Base-by-base conservation (phyloP, 1,284 basidiomycete species). In the Erythrobasidium hasegawianum region DNA sequence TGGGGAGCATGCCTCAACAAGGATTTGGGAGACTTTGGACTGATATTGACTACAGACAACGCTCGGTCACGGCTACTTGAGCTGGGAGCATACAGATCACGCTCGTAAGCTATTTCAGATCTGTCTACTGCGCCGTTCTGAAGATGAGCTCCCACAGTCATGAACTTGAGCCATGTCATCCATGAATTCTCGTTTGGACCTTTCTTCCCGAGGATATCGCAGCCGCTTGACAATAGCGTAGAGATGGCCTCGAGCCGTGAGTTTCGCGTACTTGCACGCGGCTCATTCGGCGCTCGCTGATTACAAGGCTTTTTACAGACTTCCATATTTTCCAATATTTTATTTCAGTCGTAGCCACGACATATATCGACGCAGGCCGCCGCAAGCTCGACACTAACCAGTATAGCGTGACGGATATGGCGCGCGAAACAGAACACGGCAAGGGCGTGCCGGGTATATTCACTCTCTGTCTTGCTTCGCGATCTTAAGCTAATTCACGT, bases 321-420 rank as follows among this genome's bases (percentile, higher is more conserved):
- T 95, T 95, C 77, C 82, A 90, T 64, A 87, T 89, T n/a, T 97
- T 93, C 78, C 92, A 96, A 76, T 97, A 98, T 77, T 97, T 90
- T 81, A 80, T 97, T 14, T 88, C 89, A 53, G 88, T 97, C 68
- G 93, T 98, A 1, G 94, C 95, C 0, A 97, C 95, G 0, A 89
- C 87, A 2, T 97, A 97, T 78, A 84, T 95, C 69, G 87, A 81
- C 84, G 33, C 87, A 80, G 41, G 84, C 81, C 65, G 84, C 78
- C 62, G 76, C 57, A 26, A 84, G n/a, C 72, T 84, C 22, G 77
- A 84, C 33, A 98, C 95, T 0, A 87, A 93, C 73, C 89, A 97
- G 78, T 97, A 98, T 79, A 91, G 89, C 56, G 95, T 97, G 1
- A 97, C 91, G 0, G 91, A 97, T 78, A 95, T 97, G 77, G 86